These are phyloP conservation scores for Aspergillus sp. DNA, from an alignment of 2,329 filamentous ascomycete species.

Conservation along the genomic window DNA sequence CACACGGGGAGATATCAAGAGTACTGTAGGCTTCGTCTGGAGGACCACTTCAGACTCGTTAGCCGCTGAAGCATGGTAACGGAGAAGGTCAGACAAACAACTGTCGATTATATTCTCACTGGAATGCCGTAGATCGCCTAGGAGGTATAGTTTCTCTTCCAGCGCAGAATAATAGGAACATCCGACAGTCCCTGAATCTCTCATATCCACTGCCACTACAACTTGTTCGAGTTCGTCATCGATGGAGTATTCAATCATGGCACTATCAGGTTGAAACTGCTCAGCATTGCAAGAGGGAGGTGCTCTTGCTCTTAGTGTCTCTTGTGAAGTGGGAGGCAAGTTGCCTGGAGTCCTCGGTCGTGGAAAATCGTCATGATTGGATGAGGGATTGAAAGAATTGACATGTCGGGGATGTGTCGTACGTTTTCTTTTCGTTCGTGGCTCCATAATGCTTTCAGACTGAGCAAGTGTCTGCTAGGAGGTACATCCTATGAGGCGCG, in stretches of 20 bases:
- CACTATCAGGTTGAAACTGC: constrained; percentile 21
- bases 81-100: constrained; percentile 31
- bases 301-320: constrained; percentile 11
- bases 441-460: constrained; percentile 6
- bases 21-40: constrained; percentile 63
- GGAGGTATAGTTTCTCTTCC: constrained; percentile 70
- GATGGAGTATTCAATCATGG: constrained; percentile 36
- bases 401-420: constrained; percentile 1
- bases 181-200: constrained; percentile 69
- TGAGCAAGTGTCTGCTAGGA: background rate
- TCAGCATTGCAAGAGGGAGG: constrained; percentile 12
- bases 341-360: background rate
- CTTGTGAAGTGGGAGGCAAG: constrained; percentile 8
- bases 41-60: constrained; percentile 54
- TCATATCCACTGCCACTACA: constrained; percentile 78
- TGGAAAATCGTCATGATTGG: background rate
- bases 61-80: constrained; percentile 26
- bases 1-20: constrained; percentile 59
- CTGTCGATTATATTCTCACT: constrained; percentile 70
- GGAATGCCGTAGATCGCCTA: constrained; percentile 73
- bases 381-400: constrained; percentile 4
- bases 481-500: background rate
- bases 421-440: constrained; percentile 13
- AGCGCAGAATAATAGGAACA: constrained; percentile 79
- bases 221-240: constrained; percentile 65